Percentiles rank a stretch among this genome's conserved stretches.
Evolutionary conservation across 2,329 filamentous ascomycete species (phyloP).

Genomic region (Elsinoe necatrix): DNA sequence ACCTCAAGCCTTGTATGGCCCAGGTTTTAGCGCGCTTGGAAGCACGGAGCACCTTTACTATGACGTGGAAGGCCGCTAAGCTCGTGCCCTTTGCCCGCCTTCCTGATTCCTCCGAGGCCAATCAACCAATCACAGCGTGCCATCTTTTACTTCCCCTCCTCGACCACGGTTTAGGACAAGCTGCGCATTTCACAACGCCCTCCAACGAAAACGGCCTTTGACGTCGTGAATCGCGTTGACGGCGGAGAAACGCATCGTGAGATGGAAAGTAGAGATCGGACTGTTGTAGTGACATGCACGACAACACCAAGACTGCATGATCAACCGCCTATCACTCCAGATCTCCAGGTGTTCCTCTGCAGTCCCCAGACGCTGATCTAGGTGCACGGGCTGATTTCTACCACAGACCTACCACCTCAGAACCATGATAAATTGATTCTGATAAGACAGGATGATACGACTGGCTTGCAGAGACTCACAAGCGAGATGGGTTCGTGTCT

Average conservation of each 20-base stretch:
- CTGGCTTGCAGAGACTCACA: not conserved
- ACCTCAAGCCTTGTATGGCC: not conserved
- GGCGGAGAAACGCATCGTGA: no score
- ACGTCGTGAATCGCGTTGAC: not conserved
- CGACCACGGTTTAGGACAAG: constrained; percentile 7
- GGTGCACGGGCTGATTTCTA: constrained; percentile 4
- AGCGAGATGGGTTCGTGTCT: not conserved
- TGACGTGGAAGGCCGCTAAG: no score
- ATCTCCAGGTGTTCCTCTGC: constrained; percentile 7
- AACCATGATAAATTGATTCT: not conserved
- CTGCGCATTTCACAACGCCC: not conserved
- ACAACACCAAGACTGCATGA: not conserved
- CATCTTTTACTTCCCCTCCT: constrained; percentile 9
- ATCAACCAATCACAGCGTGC: not conserved
- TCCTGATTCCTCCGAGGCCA: constrained; percentile 3
- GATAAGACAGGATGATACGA: constrained; percentile 11
- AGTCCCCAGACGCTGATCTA: constrained; percentile 1
- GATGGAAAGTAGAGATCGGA: not conserved
- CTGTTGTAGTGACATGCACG: not conserved
- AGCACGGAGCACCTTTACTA: not conserved
- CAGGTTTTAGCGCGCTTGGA: not conserved
- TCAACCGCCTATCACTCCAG: not conserved
- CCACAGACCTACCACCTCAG: not conserved
- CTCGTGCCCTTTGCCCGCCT: not conserved
- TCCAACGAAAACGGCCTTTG: constrained; percentile 6